Evolutionary conservation across 768 basidiomycete species (phyloP).

Genomic region (Roridomyces roridus): DNA sequence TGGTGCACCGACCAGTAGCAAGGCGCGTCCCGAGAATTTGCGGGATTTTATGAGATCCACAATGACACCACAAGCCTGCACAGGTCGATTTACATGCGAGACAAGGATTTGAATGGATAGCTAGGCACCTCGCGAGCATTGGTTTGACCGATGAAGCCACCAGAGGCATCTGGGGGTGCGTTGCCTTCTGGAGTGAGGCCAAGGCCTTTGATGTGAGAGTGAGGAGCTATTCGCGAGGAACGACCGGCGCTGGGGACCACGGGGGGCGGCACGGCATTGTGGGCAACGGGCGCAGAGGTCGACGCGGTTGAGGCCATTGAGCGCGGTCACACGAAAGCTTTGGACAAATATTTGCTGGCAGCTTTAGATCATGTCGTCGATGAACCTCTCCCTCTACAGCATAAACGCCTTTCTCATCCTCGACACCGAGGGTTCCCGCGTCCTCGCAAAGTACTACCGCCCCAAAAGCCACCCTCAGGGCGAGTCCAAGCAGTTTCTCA

Average conservation of each 20-base stretch:
- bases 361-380: no score
- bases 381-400: slow-evolving; percentile 91
- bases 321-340: no score
- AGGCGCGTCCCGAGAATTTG: slow-evolving; percentile 92
- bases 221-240: slow-evolving; percentile 84
- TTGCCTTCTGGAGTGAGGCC: slow-evolving; percentile 86
- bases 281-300: slow-evolving; percentile 62
- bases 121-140: slow-evolving; percentile 85
- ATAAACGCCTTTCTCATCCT: slow-evolving; percentile 88
- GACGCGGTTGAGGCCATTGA: slow-evolving; percentile 47
- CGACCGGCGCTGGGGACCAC: slow-evolving; percentile 64
- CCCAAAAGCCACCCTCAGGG: slow-evolving; percentile 69
- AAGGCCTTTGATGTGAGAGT: slow-evolving; percentile 97
- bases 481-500: slow-evolving; percentile 66
- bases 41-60: slow-evolving; percentile 90
- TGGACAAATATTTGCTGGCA: no score
- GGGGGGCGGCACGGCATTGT: slow-evolving; percentile 77
- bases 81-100: background rate
- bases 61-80: slow-evolving; percentile 84
- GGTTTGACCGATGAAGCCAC: slow-evolving; percentile 89
- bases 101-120: background rate
- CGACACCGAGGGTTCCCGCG: slow-evolving; percentile 94
- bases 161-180: slow-evolving; percentile 68
- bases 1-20: slow-evolving; percentile 92
- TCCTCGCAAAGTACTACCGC: slow-evolving; percentile 94